A percentile compares a stretch with the other conserved stretches of the same genome.
These are phyloP conservation scores for Puya raimondii DNA, from an alignment of 176 grass and related monocot genomes.

Conservation along the genomic window DNA sequence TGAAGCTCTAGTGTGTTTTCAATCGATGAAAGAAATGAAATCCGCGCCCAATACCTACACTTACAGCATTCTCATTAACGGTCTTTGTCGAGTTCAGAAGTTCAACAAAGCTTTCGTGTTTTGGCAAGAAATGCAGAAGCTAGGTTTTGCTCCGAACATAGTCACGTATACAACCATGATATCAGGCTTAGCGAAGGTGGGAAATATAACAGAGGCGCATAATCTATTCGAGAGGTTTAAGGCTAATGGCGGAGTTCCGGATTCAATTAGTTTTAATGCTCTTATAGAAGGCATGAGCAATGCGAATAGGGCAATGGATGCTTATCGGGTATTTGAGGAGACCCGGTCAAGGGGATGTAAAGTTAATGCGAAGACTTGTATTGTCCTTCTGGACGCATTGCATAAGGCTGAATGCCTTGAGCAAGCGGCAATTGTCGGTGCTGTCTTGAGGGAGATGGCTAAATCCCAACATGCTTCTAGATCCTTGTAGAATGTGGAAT, in stretches of 20 bases:
- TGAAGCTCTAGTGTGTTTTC: constrained; percentile 85
- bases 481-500: constrained; percentile 37
- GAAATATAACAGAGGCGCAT: constrained; percentile 70
- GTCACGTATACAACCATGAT: constrained; percentile 98
- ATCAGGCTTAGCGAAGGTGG: constrained; percentile 67
- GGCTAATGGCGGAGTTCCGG: constrained; percentile 62
- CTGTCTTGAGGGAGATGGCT: constrained; percentile 89
- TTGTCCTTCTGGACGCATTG: constrained; percentile 84
- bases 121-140: constrained; percentile 97
- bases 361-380: constrained; percentile 74
- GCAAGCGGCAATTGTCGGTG: constrained; percentile 83
- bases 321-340: constrained; percentile 82
- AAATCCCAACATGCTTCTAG: constrained; percentile 82
- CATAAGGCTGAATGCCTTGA: constrained; percentile 75
- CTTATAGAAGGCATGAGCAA: constrained; percentile 98
- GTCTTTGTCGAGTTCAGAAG: constrained; percentile 75
- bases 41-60: constrained; percentile 74
- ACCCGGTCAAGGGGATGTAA: constrained; percentile 59
- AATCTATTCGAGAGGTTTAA: constrained; percentile 81
- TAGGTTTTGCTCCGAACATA: constrained; percentile 57
- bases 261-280: constrained; percentile 69
- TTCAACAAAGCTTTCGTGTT: constrained; percentile 97
- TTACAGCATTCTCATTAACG: constrained; percentile 84
- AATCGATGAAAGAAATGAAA: constrained; percentile 91
- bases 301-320: constrained; percentile 67